These are phyloP conservation scores for Fusarium bactridioides DNA, from an alignment of 2,329 filamentous ascomycete genomes.

Conservation along the genomic window DNA sequence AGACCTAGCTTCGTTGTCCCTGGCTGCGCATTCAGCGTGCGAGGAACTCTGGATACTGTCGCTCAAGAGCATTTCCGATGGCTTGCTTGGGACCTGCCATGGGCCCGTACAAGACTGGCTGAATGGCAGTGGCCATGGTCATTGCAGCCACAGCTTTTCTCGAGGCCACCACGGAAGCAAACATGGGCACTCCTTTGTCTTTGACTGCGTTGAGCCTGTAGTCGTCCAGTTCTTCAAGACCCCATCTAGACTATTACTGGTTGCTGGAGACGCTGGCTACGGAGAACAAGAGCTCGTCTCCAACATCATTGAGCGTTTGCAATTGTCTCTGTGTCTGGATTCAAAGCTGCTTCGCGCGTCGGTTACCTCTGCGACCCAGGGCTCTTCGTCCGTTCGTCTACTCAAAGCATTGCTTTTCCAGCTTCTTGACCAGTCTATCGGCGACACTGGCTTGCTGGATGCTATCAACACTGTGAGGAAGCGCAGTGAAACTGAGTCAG, in stretches of 20 bases:
- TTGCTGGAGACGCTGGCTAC: not conserved
- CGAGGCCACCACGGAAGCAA: not conserved
- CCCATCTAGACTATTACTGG: not conserved
- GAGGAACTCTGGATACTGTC: not conserved
- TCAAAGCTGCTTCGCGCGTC: not conserved
- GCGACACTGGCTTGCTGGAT: not conserved
- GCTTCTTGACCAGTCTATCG: not conserved
- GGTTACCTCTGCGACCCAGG: rapidly evolving
- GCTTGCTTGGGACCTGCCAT: not conserved
- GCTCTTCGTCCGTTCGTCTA: not conserved
- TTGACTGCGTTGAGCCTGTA: not conserved
- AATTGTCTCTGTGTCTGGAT: not conserved
- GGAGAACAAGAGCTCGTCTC: not conserved
- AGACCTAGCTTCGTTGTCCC: not conserved
- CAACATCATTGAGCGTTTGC: not conserved
- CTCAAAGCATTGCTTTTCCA: not conserved
- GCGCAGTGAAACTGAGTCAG: not conserved
- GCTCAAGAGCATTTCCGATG: not conserved
- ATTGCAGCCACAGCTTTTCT: not conserved
- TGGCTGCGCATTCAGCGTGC: not conserved
- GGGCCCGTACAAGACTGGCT: not conserved
- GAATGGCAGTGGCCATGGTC: not conserved
- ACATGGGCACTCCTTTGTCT: not conserved
- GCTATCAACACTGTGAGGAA: not conserved
- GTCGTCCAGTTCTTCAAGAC: not conserved